Evolutionary conservation across 1,284 basidiomycete species (phyloP).

Genomic region (Rhodotorula sp.): DNA sequence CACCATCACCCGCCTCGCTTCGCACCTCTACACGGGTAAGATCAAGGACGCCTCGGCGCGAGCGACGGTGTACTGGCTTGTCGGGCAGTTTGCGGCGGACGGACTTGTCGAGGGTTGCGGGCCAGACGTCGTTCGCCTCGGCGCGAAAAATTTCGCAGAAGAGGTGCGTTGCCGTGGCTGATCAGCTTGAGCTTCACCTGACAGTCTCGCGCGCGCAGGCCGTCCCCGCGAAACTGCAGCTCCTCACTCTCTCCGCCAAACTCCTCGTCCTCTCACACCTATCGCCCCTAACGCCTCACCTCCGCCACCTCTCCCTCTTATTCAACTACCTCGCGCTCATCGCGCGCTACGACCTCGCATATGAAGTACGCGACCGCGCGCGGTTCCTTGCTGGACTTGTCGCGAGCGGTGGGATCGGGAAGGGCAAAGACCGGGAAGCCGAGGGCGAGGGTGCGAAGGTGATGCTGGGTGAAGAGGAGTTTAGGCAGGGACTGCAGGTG

Average conservation of each 20-base stretch:
- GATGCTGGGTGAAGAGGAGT: conserved; percentile 35
- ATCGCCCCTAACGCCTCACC: conserved; percentile 45
- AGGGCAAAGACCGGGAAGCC: neutral
- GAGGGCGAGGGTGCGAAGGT: conserved; percentile 14
- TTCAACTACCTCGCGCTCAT: conserved; percentile 72
- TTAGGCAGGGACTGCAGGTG: conserved; percentile 35
- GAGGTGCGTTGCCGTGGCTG: conserved; percentile 57
- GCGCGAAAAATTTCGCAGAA: conserved; percentile 65
- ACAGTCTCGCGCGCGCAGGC: conserved; percentile 51
- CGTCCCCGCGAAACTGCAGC: conserved; percentile 70
- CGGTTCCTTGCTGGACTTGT: conserved; percentile 74
- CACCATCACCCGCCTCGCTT: conserved; percentile 64
- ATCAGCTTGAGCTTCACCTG: neutral
- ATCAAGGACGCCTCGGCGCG: conserved; percentile 74
- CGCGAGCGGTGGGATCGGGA: conserved; percentile 18
- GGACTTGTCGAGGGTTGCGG: conserved; percentile 50
- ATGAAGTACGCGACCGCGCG: conserved; percentile 82
- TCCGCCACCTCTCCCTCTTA: conserved; percentile 50
- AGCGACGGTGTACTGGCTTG: conserved; percentile 83
- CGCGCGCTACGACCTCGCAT: conserved; percentile 81
- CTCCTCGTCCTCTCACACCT: conserved; percentile 65
- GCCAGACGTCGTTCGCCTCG: conserved; percentile 76
- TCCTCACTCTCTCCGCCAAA: conserved; percentile 77
- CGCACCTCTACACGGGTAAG: conserved; percentile 65
- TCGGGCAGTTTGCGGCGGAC: conserved; percentile 71